Conservation (phyloP, 768 basidiomycete genomes). For the Kwoniella shandongensis region DNA sequence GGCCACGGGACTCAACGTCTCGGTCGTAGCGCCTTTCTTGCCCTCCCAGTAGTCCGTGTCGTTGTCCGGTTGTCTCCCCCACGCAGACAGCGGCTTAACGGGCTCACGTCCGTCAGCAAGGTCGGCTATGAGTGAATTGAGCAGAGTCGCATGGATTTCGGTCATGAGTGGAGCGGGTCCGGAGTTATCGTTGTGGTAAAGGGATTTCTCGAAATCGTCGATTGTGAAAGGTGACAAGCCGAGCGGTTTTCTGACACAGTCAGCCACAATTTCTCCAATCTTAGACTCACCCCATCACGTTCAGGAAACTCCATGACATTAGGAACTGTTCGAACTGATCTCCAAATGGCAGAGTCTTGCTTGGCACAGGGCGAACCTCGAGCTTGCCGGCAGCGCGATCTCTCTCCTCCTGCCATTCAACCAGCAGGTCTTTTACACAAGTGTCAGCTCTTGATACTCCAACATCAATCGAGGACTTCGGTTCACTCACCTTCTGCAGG, state of each 20-base stretch:
- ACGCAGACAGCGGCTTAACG: constrained; percentile 25
- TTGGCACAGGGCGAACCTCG: constrained; percentile 38
- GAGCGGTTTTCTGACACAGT: constrained; percentile 69
- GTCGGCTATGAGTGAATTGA: constrained; percentile 80
- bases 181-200: constrained; percentile 72
- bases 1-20: constrained; percentile 37
- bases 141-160: constrained; percentile 84
- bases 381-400: constrained; percentile 34
- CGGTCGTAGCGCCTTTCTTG: constrained; percentile 46
- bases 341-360: constrained; percentile 44
- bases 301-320: constrained; percentile 90
- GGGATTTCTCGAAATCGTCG: constrained; percentile 86
- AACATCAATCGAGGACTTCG: neutral
- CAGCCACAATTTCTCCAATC: neutral
- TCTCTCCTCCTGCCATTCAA: constrained; percentile 39
- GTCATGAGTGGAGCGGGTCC: constrained; percentile 70
- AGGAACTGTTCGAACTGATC: constrained; percentile 75
- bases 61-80: constrained; percentile 18
- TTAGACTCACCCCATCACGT: constrained; percentile 78
- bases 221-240: constrained; percentile 83
- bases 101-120: constrained; percentile 28
- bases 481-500: constrained; percentile 49
- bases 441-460: constrained; percentile 7
- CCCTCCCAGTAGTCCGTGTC: constrained; percentile 50
- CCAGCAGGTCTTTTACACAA: constrained; percentile 38